These are phyloP conservation scores for Acorus calamus DNA, from an alignment of 106 monocot species.

Conservation along the genomic window DNA sequence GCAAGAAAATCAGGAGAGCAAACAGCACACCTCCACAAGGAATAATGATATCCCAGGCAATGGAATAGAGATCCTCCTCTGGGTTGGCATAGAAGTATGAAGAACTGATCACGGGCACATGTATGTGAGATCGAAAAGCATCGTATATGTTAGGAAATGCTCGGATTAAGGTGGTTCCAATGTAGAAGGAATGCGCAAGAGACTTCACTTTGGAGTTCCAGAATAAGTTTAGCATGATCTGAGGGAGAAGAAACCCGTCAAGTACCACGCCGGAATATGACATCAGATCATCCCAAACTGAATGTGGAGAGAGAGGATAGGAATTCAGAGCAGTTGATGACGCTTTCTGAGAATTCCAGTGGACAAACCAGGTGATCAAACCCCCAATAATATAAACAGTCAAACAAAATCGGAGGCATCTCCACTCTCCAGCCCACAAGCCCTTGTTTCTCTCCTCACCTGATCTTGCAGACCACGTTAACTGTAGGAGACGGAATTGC, in stretches of 20 bases:
- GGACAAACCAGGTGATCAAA: constrained; percentile 39
- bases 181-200: constrained; percentile 37
- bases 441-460: constrained; percentile 2
- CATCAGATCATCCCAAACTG: constrained; percentile 35
- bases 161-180: constrained; percentile 38
- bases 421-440: constrained; percentile 29
- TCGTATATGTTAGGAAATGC: constrained; percentile 61
- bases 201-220: constrained; percentile 29
- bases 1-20: constrained; percentile 36
- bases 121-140: constrained; percentile 29
- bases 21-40: constrained; percentile 41
- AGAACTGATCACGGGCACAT: constrained; percentile 18
- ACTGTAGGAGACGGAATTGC: constrained; percentile 38
- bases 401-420: constrained; percentile 29
- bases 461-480: constrained; percentile 33
- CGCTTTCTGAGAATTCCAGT: constrained; percentile 6
- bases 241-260: constrained; percentile 66
- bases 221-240: constrained; percentile 50
- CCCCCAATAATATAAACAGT: constrained; percentile 36
- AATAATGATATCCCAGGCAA: constrained; percentile 53
- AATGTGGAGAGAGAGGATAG: background rate
- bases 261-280: constrained; percentile 48
- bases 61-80: constrained; percentile 35
- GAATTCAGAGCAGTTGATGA: background rate
- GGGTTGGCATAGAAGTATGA: constrained; percentile 43